Conservation (phyloP, 768 basidiomycete genomes). For the Suillus fuscotomentosus region DNA sequence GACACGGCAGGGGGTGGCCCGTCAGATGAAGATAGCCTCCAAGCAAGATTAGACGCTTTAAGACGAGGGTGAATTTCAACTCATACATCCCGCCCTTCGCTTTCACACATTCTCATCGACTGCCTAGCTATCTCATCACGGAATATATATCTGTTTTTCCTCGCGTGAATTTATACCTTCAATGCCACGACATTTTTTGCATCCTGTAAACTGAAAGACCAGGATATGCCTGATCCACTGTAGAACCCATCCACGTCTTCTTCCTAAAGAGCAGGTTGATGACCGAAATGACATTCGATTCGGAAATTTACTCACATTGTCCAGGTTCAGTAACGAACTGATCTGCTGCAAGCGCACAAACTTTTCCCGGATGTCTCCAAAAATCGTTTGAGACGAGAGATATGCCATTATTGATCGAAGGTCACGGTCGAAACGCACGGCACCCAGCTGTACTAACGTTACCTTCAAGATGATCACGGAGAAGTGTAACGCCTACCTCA, state of each 20-base stretch:
- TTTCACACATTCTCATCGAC: neutral
- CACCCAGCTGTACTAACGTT: conserved; percentile 70
- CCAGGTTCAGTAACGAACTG: conserved; percentile 86
- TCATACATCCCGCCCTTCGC: neutral
- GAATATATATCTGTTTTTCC: conserved; percentile 8
- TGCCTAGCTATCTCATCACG: conserved; percentile 9
- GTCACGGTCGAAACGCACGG: conserved; percentile 93
- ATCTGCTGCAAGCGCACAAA: conserved; percentile 92
- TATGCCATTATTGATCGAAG: conserved; percentile 80
- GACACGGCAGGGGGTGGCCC: conserved; percentile 27
- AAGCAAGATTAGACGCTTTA: conserved; percentile 90
- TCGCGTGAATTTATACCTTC: conserved; percentile 31
- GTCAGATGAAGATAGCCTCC: conserved; percentile 89
- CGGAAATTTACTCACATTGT: conserved; percentile 46
- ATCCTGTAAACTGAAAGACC: conserved; percentile 79
- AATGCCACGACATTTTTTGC: conserved; percentile 68
- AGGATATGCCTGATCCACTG: conserved; percentile 87
- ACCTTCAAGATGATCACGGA: neutral
- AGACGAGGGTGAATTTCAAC: conserved; percentile 53
- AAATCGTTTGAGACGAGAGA: conserved; percentile 83
- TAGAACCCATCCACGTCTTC: conserved; percentile 96
- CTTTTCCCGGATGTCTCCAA: conserved; percentile 90
- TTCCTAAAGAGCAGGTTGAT: conserved; percentile 49
- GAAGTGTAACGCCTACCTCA: conserved; percentile 53
- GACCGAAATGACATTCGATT: neutral